Evolutionary conservation across 2,329 filamentous ascomycete genomes (phyloP), one percentile per base, ranked within the genome.

Genomic region (Teratosphaeria pseudoeucalypti): DNA sequence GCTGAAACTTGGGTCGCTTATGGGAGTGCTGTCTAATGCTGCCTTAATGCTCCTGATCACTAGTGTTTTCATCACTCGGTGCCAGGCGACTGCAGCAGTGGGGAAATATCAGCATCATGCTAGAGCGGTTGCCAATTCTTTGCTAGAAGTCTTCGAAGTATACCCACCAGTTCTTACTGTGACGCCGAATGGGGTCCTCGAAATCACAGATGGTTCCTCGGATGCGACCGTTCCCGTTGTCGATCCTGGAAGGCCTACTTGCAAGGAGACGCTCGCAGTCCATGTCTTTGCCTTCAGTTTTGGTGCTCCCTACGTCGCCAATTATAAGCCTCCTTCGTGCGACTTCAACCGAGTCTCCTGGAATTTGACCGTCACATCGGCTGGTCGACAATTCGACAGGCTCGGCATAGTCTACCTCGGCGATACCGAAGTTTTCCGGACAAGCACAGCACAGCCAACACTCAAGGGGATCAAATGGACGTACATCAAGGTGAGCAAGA

Each of bases 381-480:
- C 78, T 62, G 90, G 90, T 0, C 80, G 82, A 2, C 90, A 95
- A 66, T 92, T 82, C 72, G 90, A 95, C 70, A 82, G 89, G 47
- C 78, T 92, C 9, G 90, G 84, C 3, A 73, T 87, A 34, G 85
- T 94, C 80, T 94, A 86, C 67, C 78, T 94, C 43, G 84, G 84
- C 49, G 87, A 92, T 70, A 84, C 82, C 10, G 89, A 95, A 71
- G 80, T 95, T n/a, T 94, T 88, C 78, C 80, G 89, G 27, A 92
- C 89, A 1, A 91, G 88, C 5, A 95, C 90, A 0, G 88, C 89
- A 3, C 88, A 95, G 74, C 89, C 90, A 1, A 89, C 84, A 0
- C 64, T 75, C 4, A 79, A 79, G 26, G 89, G 89, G 6, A 91
- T 94, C 62, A 76, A 81, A 53, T 92, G 88, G 87, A 85, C 82